Evolutionary conservation across 2,329 filamentous ascomycete genomes (phyloP), one percentile per base, ranked within the genome.

Genomic region (Nectriaceae sp.): DNA sequence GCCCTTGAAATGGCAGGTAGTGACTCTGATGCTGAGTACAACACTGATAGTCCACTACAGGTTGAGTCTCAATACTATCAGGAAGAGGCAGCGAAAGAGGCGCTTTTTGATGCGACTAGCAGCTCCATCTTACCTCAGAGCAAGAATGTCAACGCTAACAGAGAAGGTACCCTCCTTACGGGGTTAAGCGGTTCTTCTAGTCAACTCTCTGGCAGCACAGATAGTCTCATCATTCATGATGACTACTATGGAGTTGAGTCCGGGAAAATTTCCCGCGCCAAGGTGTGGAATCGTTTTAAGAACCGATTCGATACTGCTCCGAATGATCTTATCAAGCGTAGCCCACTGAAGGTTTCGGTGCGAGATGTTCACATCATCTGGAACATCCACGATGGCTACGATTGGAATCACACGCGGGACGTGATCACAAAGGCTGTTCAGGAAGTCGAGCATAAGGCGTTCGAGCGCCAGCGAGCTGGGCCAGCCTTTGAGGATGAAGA

Each of bases 341-440:
- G 87, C 53, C 90, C 93, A 5, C 71, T 99, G 13, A 85, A 84
- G 54, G 77, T 97, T 3, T 84, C 84, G 4, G 80, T 97, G 15
- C 85, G 89, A 21, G 90, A 97, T 63, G 86, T 96, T 5, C 90
- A 97, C 65, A 75, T 97, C 43, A 97, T 97, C 50, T 99, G 94
- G 94, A 96, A 99, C 63, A 75, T 99, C 1, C 97, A 94, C 68
- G 94, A 99, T 73, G 94, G 94, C 2, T 99, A 96, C 65, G 95
- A 99, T 69, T 99, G 95, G 95, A 82, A 86, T 58, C 81, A 83
- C 37, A 99, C 95, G 1, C 82, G 93, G 37, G 88, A 94, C 53
- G 83, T 87, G 4, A 96, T 99, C 47, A 85, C 85, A 19, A 89
- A 93, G 64, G 91, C 90, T 5, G 91, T 99, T 2, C 84, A 94